These are phyloP conservation scores for Scutellaria minor DNA, from an alignment of 257 asterid species.

Conservation along the genomic window DNA sequence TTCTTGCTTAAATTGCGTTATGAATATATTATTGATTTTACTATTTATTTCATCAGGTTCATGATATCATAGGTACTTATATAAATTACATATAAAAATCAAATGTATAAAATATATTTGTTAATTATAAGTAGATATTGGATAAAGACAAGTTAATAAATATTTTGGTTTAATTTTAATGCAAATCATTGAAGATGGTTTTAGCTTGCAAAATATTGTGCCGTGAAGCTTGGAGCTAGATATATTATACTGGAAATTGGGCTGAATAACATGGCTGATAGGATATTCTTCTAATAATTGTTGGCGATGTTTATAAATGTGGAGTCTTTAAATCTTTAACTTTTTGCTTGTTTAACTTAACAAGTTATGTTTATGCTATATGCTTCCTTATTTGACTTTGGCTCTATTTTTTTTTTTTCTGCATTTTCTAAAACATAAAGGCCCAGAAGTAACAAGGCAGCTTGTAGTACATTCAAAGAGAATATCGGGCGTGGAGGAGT, in stretches of 20 bases:
- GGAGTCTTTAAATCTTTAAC: background rate
- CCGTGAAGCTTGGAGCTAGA: background rate
- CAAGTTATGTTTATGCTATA: conserved; percentile 1
- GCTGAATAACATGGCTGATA: background rate
- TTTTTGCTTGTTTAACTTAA: background rate
- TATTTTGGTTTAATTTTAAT: background rate
- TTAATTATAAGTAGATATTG: background rate
- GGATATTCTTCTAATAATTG: background rate
- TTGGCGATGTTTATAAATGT: background rate
- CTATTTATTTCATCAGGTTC: too few relatives aligned
- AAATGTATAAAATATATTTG: too few relatives aligned
- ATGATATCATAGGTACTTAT: too few relatives aligned
- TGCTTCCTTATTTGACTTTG: conserved; percentile 34
- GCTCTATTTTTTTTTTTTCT: conserved; percentile 22
- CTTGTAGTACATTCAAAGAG: conserved; percentile 68
- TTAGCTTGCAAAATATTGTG: background rate
- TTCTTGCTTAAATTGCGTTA: background rate
- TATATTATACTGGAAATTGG: background rate
- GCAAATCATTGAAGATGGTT: background rate
- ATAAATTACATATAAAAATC: too few relatives aligned
- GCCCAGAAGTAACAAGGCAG: conserved; percentile 40
- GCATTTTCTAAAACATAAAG: conserved; percentile 40
- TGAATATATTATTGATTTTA: too few relatives aligned
- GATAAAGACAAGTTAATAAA: too few relatives aligned
- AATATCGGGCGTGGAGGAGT: conserved; percentile 88